Evolutionary conservation across 2,329 filamentous ascomycete species (phyloP), one percentile per base, ranked within the genome.

Genomic region (Xylaria sp.): DNA sequence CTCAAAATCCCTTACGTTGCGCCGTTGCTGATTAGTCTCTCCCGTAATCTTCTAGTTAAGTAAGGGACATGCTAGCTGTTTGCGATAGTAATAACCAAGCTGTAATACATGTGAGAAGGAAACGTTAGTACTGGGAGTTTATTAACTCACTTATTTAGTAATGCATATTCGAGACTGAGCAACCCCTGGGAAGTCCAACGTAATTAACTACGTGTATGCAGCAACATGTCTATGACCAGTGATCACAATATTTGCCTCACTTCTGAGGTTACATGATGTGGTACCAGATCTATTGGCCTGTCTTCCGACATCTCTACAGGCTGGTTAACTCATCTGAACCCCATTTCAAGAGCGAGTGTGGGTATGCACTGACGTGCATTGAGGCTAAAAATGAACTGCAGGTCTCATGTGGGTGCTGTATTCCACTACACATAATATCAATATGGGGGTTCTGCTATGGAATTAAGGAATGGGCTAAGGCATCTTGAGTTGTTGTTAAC

Each of bases 341-440:
- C 31, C 23, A 23, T 10, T 20, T 46, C 2, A 20, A 56, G 61
- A 41, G 54, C 18, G 25, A 63, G 52, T 9, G 13, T 31, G 39
- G 20, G 20, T 25, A 23, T 25, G 18, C 1, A 39, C 39, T 18
- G 15, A 48, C 18, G 23, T 15, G 9, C 31, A 63, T 56, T 55
- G 39, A 63, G 61, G 49, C 61, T 63, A 63, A 61, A 56, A 63
- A 41, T 36, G 18, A 23, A n/a, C 23, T 55, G 25, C 36, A 15
- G n/a, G 33, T 48, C 51, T 25, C 46, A 51, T 39, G 28, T 25
- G 39, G 23, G 36, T 3, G 25, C 20, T 56, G 6, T 36, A 41
- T 18, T 39, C 41, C 15, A 36, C 28, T 9, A 56, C 46, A 33
- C 31, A 33, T 52, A 25, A 43, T 56, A 51, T 48, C 39, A 25